Conservation (phyloP, 1,139 yeast species). For the Suhomyces taliae region DNA sequence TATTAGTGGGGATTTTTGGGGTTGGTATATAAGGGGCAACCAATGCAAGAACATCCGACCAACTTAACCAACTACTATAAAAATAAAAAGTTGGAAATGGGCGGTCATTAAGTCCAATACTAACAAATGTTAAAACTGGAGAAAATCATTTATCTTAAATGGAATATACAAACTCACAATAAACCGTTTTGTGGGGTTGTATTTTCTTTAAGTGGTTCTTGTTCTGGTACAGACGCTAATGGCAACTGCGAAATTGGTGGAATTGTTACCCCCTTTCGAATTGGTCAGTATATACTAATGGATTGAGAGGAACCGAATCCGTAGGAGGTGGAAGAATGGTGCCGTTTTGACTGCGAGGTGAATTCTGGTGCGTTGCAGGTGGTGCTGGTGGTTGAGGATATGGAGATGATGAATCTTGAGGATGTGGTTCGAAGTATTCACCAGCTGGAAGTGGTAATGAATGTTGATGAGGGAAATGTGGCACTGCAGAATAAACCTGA, state of each 20-base stretch:
- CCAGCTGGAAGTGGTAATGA: conserved; percentile 5
- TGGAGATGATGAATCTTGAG: neutral
- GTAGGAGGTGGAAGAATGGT: neutral
- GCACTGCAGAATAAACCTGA: neutral
- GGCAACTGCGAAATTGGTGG: neutral
- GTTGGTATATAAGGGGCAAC: too few species aligned
- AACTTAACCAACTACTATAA: too few species aligned
- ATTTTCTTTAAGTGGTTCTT: too few species aligned
- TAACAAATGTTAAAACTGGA: too few species aligned
- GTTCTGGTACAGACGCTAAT: neutral
- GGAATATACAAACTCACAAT: too few species aligned
- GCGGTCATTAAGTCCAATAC: too few species aligned
- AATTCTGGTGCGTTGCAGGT: conserved; percentile 2
- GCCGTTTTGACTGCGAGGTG: neutral
- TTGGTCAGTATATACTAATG: neutral
- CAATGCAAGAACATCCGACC: too few species aligned
- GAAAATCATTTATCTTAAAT: too few species aligned
- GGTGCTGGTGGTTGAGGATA: conserved; percentile 1
- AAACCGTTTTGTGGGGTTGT: too few species aligned
- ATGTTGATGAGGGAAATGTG: neutral
- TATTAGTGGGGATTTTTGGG: too few species aligned
- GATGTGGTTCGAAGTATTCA: neutral
- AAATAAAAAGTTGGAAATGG: too few species aligned
- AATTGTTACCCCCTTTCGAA: neutral
- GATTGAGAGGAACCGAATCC: neutral